Evolutionary conservation across 2,329 filamentous ascomycete genomes (phyloP).

Genomic region (Fusarium tupiense): DNA sequence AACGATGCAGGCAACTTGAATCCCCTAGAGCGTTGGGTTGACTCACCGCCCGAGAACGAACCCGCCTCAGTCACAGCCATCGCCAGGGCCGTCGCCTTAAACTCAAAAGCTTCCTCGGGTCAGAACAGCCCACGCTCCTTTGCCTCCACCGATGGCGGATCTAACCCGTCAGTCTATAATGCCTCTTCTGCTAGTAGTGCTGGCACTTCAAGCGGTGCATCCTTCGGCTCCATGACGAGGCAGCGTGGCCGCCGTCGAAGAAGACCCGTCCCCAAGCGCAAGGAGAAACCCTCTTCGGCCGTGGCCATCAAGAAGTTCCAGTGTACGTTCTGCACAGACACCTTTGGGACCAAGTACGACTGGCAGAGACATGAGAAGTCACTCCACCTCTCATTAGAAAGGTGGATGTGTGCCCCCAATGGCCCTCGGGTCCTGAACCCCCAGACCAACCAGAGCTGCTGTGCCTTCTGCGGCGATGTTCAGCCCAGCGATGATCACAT

Average conservation of each 20-base stretch:
- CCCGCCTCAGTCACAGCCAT: background rate
- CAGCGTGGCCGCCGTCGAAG: background rate
- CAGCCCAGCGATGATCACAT: accelerated
- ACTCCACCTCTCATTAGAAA: background rate
- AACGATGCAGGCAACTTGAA: background rate
- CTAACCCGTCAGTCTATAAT: background rate
- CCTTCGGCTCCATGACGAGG: accelerated
- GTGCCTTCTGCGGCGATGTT: background rate
- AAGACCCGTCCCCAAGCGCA: background rate
- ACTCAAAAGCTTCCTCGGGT: accelerated
- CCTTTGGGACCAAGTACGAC: background rate
- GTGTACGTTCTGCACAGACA: background rate
- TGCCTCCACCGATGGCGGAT: background rate
- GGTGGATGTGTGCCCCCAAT: accelerated
- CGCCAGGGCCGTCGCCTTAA: accelerated
- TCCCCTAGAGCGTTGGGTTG: background rate
- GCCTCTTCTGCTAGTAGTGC: background rate
- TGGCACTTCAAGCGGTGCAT: accelerated
- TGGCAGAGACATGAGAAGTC: background rate
- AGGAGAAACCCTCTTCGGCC: background rate
- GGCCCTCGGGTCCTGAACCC: accelerated
- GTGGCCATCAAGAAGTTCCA: background rate
- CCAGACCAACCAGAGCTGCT: background rate
- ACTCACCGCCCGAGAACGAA: background rate
- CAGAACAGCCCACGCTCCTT: background rate